Percentiles rank a stretch among this genome's conserved stretches.
Evolutionary conservation across 2,329 filamentous ascomycete genomes (phyloP).

Genomic region (Diaporthe sp.): DNA sequence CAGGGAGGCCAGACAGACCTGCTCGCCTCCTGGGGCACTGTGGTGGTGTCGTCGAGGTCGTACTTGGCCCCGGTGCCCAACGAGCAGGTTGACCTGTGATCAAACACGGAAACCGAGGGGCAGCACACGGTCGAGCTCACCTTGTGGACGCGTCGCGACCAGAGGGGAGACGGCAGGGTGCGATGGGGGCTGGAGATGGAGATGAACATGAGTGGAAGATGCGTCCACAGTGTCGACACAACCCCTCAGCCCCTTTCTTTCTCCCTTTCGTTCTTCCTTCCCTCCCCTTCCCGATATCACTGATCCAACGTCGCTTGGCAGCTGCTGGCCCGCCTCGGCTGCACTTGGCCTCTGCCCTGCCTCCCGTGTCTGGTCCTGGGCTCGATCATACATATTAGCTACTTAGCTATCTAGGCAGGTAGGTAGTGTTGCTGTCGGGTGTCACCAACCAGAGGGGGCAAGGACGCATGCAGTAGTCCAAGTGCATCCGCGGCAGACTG

Average conservation of each 20-base stretch:
- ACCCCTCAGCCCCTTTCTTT: too few relatives aligned
- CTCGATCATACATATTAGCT: conserved; percentile 12
- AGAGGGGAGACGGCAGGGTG: neutral
- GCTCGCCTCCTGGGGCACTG: neutral
- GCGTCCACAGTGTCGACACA: too few relatives aligned
- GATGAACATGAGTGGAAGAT: neutral
- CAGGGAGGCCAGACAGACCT: neutral
- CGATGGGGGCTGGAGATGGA: conserved; percentile 6
- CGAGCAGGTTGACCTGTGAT: neutral
- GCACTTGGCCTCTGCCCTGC: neutral
- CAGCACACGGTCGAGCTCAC: neutral
- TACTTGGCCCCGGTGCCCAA: neutral
- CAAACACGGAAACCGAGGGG: neutral
- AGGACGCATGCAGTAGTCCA: neutral
- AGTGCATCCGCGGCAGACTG: conserved; percentile 3
- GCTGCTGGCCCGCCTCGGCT: neutral
- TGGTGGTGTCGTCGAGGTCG: neutral
- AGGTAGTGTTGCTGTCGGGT: neutral
- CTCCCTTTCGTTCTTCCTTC: neutral
- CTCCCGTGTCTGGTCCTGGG: neutral
- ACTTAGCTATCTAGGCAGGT: too few relatives aligned
- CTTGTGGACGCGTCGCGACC: neutral
- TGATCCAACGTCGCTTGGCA: neutral
- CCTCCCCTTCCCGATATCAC: neutral
- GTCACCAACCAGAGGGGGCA: neutral